These are phyloP conservation scores for Lactarius evosmus DNA, from an alignment of 768 basidiomycete genomes.

Conservation along the genomic window DNA sequence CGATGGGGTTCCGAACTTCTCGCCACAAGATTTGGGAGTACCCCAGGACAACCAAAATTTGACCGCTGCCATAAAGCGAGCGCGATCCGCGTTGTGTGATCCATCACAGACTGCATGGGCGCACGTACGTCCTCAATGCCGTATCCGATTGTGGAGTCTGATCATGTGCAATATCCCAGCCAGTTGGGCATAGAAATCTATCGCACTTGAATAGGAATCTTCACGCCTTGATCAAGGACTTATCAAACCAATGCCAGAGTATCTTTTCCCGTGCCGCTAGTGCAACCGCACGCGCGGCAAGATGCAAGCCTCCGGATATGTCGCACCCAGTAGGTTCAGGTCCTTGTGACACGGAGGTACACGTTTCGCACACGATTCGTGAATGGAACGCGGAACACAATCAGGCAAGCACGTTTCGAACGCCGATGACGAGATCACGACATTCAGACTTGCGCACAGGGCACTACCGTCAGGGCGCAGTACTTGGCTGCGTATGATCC, in stretches of 20 bases:
- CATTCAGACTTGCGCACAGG: constrained; percentile 19
- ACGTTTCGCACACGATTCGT: constrained; percentile 26
- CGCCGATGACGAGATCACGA: constrained; percentile 19
- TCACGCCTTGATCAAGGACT: constrained; percentile 58
- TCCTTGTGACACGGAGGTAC: constrained; percentile 9
- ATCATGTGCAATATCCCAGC: constrained; percentile 35
- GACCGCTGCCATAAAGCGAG: constrained; percentile 44
- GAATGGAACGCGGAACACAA: constrained; percentile 24
- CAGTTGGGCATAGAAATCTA: constrained; percentile 47
- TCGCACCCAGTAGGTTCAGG: constrained; percentile 23
- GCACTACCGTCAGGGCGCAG: constrained; percentile 13
- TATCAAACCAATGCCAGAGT: constrained; percentile 56
- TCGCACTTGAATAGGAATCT: constrained; percentile 65
- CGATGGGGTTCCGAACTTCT: constrained; percentile 56
- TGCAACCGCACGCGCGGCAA: constrained; percentile 60
- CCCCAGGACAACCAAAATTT: constrained; percentile 39
- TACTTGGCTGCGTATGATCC: constrained; percentile 23
- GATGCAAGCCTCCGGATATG: constrained; percentile 26
- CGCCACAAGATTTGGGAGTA: constrained; percentile 48
- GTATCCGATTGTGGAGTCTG: constrained; percentile 14
- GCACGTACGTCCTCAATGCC: constrained; percentile 42
- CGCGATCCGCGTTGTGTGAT: constrained; percentile 47
- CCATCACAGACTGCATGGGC: constrained; percentile 48
- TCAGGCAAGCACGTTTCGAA: constrained; percentile 27
- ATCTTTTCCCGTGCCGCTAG: constrained; percentile 61